phyloP scores from a whole-genome alignment of 1,139 yeast genomes.

The Candida labiduridarum region DNA sequence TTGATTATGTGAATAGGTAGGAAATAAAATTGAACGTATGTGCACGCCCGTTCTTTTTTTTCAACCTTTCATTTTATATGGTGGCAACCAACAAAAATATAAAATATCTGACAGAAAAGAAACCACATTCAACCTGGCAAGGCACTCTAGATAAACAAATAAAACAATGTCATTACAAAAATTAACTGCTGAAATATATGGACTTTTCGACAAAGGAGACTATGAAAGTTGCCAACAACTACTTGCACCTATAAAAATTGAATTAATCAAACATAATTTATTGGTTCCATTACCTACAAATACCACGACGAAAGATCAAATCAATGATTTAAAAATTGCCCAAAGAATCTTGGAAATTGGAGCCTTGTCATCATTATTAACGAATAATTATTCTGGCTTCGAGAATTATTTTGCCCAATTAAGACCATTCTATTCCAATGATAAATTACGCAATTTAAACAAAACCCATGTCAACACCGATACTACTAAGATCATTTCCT shows the following conservation, averaged over 20 bases:
- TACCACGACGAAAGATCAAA: conserved; percentile 41
- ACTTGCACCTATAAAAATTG: conserved; percentile 74
- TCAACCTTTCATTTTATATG: neutral
- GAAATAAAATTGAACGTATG: neutral
- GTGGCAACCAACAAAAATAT: conserved; percentile 7
- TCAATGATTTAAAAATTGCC: conserved; percentile 75
- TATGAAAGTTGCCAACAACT: conserved; percentile 62
- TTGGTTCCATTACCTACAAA: conserved; percentile 64
- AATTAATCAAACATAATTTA: conserved; percentile 74
- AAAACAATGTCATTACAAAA: conserved; percentile 45
- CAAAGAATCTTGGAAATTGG: conserved; percentile 87
- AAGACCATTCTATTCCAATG: conserved; percentile 67
- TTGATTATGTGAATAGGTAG: too few species aligned
- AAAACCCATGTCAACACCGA: conserved; percentile 48
- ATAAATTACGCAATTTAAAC: conserved; percentile 49
- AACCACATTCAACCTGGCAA: neutral
- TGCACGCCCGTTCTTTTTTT: neutral
- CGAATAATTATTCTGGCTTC: conserved; percentile 63
- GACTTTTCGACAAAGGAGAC: conserved; percentile 61
- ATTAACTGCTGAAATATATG: conserved; percentile 67
- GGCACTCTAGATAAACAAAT: neutral
- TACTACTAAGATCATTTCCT: conserved; percentile 74
- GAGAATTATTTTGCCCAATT: conserved; percentile 76
- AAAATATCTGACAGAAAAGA: neutral
- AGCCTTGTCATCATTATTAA: conserved; percentile 72